phyloP scores from a whole-genome alignment of 176 grass and related monocot species.

The Oryza meridionalis region DNA sequence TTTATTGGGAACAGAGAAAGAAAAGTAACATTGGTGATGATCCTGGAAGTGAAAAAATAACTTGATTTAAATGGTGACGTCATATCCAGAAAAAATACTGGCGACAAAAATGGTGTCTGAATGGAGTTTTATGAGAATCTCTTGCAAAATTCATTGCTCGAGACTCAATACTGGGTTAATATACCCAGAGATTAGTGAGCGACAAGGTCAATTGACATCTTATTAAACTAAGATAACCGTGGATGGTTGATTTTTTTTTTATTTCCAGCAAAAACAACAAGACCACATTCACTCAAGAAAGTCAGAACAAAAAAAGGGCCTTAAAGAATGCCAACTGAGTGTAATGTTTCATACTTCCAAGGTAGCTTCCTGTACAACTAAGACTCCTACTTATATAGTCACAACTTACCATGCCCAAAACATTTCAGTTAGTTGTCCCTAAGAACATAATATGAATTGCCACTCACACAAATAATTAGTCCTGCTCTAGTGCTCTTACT shows the following conservation, averaged over 20 bases:
- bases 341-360: not conserved
- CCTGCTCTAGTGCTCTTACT: not conserved
- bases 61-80: not conserved
- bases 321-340: not conserved
- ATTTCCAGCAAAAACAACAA: not conserved
- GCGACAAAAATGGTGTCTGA: not conserved
- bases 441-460: not conserved
- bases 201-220: not conserved
- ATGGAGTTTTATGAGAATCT: not conserved
- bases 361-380: not conserved
- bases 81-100: not conserved
- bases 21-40: not conserved
- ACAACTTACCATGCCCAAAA: not conserved
- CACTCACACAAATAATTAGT: not conserved
- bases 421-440: not conserved
- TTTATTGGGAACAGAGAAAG: not conserved
- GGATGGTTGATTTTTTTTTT: not conserved
- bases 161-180: not conserved
- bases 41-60: conserved; percentile 7
- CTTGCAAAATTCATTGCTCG: not conserved
- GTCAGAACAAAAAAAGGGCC: not conserved
- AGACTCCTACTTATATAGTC: not conserved
- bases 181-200: not conserved
- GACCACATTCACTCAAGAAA: not conserved
- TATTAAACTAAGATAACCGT: not conserved